Conservation (phyloP, 2,329 filamentous ascomycete genomes). For the Grosmannia clavigera region DNA sequence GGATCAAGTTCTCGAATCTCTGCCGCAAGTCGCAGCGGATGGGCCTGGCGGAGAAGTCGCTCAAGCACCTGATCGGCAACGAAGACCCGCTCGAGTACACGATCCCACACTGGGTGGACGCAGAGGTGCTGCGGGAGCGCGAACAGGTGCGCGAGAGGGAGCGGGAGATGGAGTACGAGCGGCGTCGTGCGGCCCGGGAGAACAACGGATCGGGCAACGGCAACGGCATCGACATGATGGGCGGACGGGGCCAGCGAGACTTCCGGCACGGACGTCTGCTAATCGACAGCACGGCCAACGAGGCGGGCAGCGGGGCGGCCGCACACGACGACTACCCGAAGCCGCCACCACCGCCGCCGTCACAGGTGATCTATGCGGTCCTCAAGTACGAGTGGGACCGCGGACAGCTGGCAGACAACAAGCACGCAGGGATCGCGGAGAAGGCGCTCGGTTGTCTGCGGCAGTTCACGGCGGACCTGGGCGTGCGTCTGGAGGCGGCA, state of each 20-base stretch:
- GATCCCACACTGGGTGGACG: constrained; percentile 45
- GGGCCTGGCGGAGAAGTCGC: constrained; percentile 87
- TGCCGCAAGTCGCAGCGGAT: constrained; percentile 93
- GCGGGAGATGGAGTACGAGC: constrained; percentile 9
- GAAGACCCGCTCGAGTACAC: constrained; percentile 49
- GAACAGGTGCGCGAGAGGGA: constrained; percentile 9
- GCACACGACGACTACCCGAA: constrained; percentile 8
- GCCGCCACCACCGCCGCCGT: constrained; percentile 25
- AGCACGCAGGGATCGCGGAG: constrained; percentile 33
- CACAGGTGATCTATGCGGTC: constrained; percentile 88
- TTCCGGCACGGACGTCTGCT: constrained; percentile 11
- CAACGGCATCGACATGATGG: background rate
- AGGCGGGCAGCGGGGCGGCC: background rate
- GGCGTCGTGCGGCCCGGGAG: constrained; percentile 5
- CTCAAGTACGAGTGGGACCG: constrained; percentile 95
- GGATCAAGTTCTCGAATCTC: constrained; percentile 97
- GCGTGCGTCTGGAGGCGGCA: constrained; percentile 39
- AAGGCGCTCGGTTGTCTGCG: constrained; percentile 46
- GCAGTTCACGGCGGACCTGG: constrained; percentile 48
- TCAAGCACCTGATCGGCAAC: constrained; percentile 76
- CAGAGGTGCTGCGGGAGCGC: constrained; percentile 14
- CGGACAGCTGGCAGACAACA: constrained; percentile 45
- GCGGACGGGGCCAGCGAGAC: constrained; percentile 2
- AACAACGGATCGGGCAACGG: background rate
- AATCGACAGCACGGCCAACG: constrained; percentile 5